Conservation (phyloP, 2,329 filamentous ascomycete genomes). For the Sclerotinia subarctica region DNA sequence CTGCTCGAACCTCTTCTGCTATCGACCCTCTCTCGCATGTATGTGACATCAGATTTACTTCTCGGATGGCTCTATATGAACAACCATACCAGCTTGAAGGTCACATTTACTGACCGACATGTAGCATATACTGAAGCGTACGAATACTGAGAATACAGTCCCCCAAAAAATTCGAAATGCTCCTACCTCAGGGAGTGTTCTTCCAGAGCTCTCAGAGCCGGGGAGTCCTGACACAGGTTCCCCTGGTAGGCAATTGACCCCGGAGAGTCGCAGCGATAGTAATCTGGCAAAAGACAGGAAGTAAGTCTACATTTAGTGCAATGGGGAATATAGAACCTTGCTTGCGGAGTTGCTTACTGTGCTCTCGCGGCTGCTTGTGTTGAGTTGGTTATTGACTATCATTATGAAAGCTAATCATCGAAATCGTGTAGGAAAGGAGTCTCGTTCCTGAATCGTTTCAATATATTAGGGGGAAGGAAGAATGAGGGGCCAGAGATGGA, state of each 20-base stretch:
- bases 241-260: constrained; percentile 40
- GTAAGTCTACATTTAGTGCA: constrained; percentile 45
- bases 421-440: constrained; percentile 67
- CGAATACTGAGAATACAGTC: constrained; percentile 60
- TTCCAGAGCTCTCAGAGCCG: constrained; percentile 27
- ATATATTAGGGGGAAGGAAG: constrained; percentile 73
- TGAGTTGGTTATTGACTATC: background rate
- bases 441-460: constrained; percentile 82
- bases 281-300: constrained; percentile 57
- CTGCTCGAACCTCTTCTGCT: constrained; percentile 39
- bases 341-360: constrained; percentile 24
- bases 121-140: constrained; percentile 61
- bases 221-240: constrained; percentile 31
- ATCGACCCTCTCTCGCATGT: constrained; percentile 69
- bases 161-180: constrained; percentile 49
- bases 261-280: constrained; percentile 35
- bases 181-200: constrained; percentile 51
- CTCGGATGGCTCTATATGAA: background rate
- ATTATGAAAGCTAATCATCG: constrained; percentile 9
- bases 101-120: constrained; percentile 26
- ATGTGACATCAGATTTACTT: constrained; percentile 37
- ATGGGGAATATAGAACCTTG: constrained; percentile 16
- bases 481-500: constrained; percentile 55
- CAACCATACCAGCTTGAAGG: background rate
- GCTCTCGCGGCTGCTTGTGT: background rate